These are phyloP conservation scores for Metroxylon sagu DNA, from an alignment of 176 grass and related monocot species.

Conservation along the genomic window DNA sequence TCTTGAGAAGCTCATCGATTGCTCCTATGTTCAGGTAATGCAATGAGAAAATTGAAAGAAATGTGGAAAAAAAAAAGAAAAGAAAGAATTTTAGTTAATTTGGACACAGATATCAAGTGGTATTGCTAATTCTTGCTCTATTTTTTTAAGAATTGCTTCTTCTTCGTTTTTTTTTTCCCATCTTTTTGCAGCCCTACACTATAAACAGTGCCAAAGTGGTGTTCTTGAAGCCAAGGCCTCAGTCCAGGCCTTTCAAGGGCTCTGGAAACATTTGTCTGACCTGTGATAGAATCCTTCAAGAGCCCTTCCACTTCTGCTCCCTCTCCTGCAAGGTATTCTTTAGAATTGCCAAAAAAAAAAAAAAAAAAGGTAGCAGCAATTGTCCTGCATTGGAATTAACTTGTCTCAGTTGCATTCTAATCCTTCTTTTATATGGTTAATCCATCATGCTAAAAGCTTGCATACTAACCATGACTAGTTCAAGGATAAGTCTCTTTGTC, in stretches of 20 bases:
- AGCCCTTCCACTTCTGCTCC: constrained; percentile 99
- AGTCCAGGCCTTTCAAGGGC: constrained; percentile 93
- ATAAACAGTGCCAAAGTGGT: constrained; percentile 98
- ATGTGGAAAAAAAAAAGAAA: not conserved
- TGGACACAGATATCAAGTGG: not conserved
- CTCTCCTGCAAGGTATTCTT: constrained; percentile 85
- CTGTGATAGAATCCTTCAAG: constrained; percentile 91
- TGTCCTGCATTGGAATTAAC: no score
- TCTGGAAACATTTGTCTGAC: constrained; percentile 89
- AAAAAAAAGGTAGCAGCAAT: no score
- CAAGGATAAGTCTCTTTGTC: no score
- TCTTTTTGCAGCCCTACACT: constrained; percentile 67
- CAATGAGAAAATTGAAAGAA: no score
- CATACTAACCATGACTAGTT: no score
- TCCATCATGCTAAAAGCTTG: no score
- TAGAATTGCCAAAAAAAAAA: no score
- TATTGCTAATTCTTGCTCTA: not conserved
- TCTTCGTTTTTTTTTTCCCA: not conserved
- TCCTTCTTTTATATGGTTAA: no score
- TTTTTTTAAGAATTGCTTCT: no score
- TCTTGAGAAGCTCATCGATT: constrained; percentile 87
- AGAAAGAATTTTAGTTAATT: no score
- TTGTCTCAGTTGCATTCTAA: no score
- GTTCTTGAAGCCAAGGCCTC: constrained; percentile 87
- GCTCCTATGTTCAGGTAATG: constrained; percentile 77